Evolutionary conservation across 208 protist species (phyloP).

Genomic region (Leishmania arabica): DNA sequence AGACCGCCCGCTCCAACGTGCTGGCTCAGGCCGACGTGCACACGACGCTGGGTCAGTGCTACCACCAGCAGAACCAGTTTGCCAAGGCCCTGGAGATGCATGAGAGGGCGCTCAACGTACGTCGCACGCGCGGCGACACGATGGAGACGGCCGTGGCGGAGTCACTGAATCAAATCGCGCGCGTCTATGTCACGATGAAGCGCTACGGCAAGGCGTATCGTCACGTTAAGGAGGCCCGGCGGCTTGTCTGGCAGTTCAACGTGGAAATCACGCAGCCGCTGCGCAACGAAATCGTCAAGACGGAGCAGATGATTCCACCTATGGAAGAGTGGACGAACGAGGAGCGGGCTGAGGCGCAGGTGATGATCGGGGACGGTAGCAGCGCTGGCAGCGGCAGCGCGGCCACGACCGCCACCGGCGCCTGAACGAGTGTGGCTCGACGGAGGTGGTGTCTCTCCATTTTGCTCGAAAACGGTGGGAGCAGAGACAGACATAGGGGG

Average conservation of each 20-base stretch:
- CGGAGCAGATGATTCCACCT: constrained; percentile 77
- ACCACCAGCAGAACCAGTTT: constrained; percentile 61
- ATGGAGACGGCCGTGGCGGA: constrained; percentile 80
- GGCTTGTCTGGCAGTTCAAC: constrained; percentile 74
- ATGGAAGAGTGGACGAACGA: constrained; percentile 73
- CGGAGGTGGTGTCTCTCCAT: not conserved
- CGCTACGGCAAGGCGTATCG: constrained; percentile 65
- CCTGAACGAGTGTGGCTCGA: not conserved
- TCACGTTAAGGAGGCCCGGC: constrained; percentile 71
- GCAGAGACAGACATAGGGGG: not conserved
- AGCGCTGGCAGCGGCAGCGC: not conserved
- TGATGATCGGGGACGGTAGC: constrained; percentile 28
- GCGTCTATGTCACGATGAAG: constrained; percentile 73
- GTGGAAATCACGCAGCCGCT: constrained; percentile 70
- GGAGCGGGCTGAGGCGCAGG: constrained; percentile 48
- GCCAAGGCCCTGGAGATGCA: constrained; percentile 69
- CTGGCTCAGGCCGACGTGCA: constrained; percentile 89
- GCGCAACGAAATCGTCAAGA: constrained; percentile 77
- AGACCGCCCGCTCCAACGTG: constrained; percentile 82
- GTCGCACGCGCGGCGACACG: constrained; percentile 79
- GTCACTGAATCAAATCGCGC: constrained; percentile 85
- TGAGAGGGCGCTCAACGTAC: constrained; percentile 88
- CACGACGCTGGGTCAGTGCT: constrained; percentile 79
- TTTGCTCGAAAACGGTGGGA: not conserved
- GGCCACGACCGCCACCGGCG: not conserved